These are phyloP conservation scores for Phialophora verrucosa DNA, from an alignment of 2,329 filamentous ascomycete genomes.

Conservation along the genomic window DNA sequence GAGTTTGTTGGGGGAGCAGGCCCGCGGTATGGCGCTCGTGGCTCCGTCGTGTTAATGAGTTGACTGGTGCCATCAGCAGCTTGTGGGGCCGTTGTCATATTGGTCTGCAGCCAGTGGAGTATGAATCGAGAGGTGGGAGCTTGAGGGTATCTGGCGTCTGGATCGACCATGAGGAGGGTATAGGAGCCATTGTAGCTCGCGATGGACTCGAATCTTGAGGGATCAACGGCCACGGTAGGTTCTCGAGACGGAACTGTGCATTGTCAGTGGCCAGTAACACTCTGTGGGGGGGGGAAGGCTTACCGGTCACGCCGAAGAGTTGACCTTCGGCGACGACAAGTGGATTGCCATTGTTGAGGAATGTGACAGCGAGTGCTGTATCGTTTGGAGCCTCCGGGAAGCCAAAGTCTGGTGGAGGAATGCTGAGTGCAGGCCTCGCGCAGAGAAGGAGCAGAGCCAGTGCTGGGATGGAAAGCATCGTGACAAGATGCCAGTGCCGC, in stretches of 20 bases:
- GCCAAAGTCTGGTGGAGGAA: constrained; percentile 37
- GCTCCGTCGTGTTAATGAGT: constrained; percentile 29
- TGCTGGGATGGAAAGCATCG: constrained; percentile 2
- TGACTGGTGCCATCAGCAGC: constrained; percentile 30
- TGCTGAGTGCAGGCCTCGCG: constrained; percentile 15
- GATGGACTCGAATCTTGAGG: constrained; percentile 30
- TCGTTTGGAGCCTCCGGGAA: constrained; percentile 34
- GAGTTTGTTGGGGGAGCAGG: constrained; percentile 36
- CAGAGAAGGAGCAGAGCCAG: not conserved
- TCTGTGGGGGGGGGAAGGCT: not conserved
- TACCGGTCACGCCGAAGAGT: constrained; percentile 34
- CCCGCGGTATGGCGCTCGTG: constrained; percentile 28
- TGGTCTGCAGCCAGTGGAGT: constrained; percentile 36
- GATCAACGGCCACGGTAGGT: constrained; percentile 34
- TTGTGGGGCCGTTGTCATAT: constrained; percentile 24
- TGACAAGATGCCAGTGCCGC: not conserved
- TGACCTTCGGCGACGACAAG: constrained; percentile 27
- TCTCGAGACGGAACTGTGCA: constrained; percentile 28
- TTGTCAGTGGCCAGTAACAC: constrained; percentile 4
- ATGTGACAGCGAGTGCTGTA: constrained; percentile 31
- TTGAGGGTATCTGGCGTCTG: constrained; percentile 35
- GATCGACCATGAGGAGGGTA: constrained; percentile 38
- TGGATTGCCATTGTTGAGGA: constrained; percentile 29
- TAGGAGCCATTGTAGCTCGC: constrained; percentile 35
- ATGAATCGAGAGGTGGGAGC: constrained; percentile 30